Base-by-base conservation (phyloP, 2,329 filamentous ascomycete species). In the Nakataea oryzae region DNA sequence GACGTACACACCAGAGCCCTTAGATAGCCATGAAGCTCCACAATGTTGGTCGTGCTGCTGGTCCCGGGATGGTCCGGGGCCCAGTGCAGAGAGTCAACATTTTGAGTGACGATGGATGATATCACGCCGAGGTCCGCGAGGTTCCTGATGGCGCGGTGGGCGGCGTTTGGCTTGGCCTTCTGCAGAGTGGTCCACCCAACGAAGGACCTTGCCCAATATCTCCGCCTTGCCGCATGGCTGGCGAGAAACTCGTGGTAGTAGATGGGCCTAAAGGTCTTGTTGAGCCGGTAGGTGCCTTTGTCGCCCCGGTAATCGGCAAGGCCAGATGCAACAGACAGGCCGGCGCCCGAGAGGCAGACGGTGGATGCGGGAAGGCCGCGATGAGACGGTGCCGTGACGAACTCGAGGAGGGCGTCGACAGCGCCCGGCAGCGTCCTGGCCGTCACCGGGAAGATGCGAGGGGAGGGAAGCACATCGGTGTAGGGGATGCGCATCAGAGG, bases 131-230 rank as follows among this genome's bases (percentile, higher is more conserved):
- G 77, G 5, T 81, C 74, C 3, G 85, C 89, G 47, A 97, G 78
- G 65, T 88, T 81, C 61, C 84, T 81, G 62, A 97, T 83, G 2
- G 93, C 91, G 71, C 84, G 81, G 75, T 99, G 95, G 2, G 86
- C 87, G 3, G 79, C 76, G 70, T 97, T 97, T 14, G 93, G 93
- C 63, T 77, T 78, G n/a, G 91, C 90, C 65, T 85, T 87, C 70
- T 89, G 78, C 66, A 97, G 78, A 57, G 85, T 91, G 4, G 90
- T 87, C 93, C 93, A 97, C 50, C 95, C 95, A 26, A 99, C 77
- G 73, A 96, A 99, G 71, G 90, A 96, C 59, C 95, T 80, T 0
- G 95, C 93, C 95, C 95, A 99, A 73, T 99, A 99, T 64, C 95
- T 81, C 74, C 97, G 95, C 66, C 95, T 81, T 14, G 90, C 86